Evolutionary conservation across 2,329 filamentous ascomycete species (phyloP).

Genomic region (Fusarium nelsonii): DNA sequence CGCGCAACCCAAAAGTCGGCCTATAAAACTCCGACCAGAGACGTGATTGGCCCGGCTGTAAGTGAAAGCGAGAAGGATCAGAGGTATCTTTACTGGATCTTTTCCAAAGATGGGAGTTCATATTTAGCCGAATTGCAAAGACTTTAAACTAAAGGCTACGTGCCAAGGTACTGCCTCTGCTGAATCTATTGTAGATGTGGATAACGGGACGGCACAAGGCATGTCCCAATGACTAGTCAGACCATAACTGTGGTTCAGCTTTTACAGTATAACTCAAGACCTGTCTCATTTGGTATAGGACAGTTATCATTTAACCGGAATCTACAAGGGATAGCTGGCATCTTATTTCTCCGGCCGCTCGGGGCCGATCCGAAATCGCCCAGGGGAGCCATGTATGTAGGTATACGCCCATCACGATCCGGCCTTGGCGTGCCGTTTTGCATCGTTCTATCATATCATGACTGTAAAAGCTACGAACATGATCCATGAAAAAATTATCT

Average conservation of each 20-base stretch:
- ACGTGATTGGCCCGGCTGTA: slow-evolving; percentile 35
- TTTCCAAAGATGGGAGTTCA: background rate
- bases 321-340: background rate
- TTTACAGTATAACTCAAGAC: background rate
- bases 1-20: slow-evolving; percentile 4
- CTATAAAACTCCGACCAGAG: slow-evolving; percentile 2
- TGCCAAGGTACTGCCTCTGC: background rate
- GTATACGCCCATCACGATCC: background rate
- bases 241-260: slow-evolving; percentile 22
- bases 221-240: slow-evolving; percentile 19
- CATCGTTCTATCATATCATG: background rate
- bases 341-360: slow-evolving; percentile 19
- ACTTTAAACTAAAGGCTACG: background rate
- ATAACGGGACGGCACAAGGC: slow-evolving; percentile 4
- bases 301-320: slow-evolving; percentile 15
- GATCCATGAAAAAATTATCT: slow-evolving; percentile 15
- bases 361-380: slow-evolving; percentile 14
- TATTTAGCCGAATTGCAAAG: slow-evolving; percentile 29
- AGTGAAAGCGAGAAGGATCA: slow-evolving; percentile 13
- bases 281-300: background rate
- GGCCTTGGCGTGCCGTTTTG: background rate
- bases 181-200: slow-evolving; percentile 9
- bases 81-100: slow-evolving; percentile 8
- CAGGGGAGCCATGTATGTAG: slow-evolving; percentile 1
- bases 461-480: background rate